Evolutionary conservation across 192 early-diverging fungal genomes (phyloP).

Genomic region (Cladochytrium replicatum): DNA sequence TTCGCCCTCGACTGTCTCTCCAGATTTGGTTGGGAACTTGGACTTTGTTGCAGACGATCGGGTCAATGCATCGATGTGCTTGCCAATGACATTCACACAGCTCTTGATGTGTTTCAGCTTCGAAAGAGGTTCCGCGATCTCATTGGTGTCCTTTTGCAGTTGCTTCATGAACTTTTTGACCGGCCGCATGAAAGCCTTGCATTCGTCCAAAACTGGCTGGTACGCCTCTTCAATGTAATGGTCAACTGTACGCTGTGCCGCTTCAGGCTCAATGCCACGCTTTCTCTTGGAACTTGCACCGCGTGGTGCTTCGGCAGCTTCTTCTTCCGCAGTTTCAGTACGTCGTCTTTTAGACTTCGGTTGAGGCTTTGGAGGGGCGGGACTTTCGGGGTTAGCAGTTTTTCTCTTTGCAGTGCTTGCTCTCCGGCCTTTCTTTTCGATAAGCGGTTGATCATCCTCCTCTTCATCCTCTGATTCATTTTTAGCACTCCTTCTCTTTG

Average conservation of each 20-base stretch:
- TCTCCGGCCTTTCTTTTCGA: not conserved
- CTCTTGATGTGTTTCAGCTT: constrained; percentile 37
- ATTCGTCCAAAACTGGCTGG: no score
- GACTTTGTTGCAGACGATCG: constrained; percentile 15
- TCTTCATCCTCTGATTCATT: not conserved
- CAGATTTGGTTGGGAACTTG: constrained; percentile 12
- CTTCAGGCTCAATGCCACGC: not conserved
- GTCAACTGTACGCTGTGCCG: constrained; percentile 9
- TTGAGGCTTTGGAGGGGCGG: no score
- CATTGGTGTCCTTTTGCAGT: constrained; percentile 33
- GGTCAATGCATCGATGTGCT: constrained; percentile 30
- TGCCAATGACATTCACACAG: constrained; percentile 44
- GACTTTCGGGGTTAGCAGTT: no score
- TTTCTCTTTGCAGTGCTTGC: not conserved
- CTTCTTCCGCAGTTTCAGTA: not conserved
- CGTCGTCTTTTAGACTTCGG: not conserved
- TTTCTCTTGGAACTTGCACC: not conserved
- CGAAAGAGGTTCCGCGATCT: constrained; percentile 12
- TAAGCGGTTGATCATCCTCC: not conserved
- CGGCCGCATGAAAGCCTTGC: constrained; percentile 58
- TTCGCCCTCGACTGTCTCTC: constrained; percentile 21
- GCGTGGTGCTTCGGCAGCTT: not conserved
- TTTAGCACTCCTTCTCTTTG: not conserved
- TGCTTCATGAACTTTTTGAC: constrained; percentile 49
- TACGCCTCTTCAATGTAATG: constrained; percentile 22